phyloP scores from a whole-genome alignment of 1,139 yeast genomes.

The Diutina ranongensis region DNA sequence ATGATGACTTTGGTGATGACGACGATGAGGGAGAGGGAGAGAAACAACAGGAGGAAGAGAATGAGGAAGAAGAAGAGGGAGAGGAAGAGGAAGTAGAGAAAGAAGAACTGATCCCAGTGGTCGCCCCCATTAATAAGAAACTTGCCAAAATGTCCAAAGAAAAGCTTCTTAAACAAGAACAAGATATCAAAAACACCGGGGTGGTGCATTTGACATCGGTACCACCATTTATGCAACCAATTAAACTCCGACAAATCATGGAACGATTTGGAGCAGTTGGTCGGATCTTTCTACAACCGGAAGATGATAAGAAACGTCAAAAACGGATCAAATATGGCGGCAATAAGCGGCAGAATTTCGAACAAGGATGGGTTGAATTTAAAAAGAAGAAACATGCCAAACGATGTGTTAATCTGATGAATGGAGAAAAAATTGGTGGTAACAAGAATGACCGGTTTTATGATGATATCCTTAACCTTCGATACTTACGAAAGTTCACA shows the following conservation, averaged over 20 bases:
- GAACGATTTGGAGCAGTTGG: slow-evolving; percentile 78
- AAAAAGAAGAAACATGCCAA: slow-evolving; percentile 77
- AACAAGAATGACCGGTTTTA: slow-evolving; percentile 86
- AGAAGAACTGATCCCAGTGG: not conserved
- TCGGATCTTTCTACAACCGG: slow-evolving; percentile 79
- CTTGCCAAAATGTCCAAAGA: slow-evolving; percentile 41
- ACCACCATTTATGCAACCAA: slow-evolving; percentile 97
- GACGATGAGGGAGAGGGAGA: slow-evolving; percentile 9
- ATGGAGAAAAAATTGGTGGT: slow-evolving; percentile 87
- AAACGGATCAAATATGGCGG: slow-evolving; percentile 81
- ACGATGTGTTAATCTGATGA: slow-evolving; percentile 72
- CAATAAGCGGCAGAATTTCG: slow-evolving; percentile 78
- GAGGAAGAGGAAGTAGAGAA: not conserved
- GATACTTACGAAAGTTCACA: slow-evolving; percentile 82
- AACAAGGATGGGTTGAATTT: slow-evolving; percentile 98
- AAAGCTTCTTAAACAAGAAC: slow-evolving; percentile 45
- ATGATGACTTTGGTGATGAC: slow-evolving; percentile 7
- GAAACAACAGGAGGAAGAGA: slow-evolving; percentile 9
- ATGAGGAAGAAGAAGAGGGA: slow-evolving; percentile 9
- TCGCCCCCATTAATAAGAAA: slow-evolving; percentile 16
- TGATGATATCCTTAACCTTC: slow-evolving; percentile 87
- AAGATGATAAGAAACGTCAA: slow-evolving; percentile 53
- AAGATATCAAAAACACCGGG: slow-evolving; percentile 63
- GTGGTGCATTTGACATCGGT: slow-evolving; percentile 82
- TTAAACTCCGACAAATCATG: slow-evolving; percentile 72